Evolutionary conservation across 768 basidiomycete species (phyloP).

Genomic region (Mycena olivaceomarginata): DNA sequence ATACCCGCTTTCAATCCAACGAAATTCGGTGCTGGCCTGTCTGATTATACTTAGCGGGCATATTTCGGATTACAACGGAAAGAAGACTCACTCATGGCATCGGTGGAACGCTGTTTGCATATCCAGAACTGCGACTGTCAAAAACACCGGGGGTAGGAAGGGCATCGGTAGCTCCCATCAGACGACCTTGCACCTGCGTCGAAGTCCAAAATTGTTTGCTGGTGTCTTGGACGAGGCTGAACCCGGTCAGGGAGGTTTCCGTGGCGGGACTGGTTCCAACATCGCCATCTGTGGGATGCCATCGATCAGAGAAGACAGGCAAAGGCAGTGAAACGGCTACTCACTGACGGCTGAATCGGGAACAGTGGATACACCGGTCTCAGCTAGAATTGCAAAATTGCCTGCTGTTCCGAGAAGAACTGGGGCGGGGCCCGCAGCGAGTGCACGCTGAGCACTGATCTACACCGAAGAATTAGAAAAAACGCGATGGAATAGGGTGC

Average conservation of each 20-base stretch:
- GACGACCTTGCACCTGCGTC: slow-evolving; percentile 18
- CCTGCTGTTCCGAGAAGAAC: slow-evolving; percentile 15
- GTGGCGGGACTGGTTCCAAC: slow-evolving; percentile 23
- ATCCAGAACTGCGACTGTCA: slow-evolving; percentile 7
- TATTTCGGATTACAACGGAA: background rate
- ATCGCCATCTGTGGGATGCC: slow-evolving; percentile 1
- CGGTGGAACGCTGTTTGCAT: slow-evolving; percentile 25
- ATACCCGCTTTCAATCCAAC: slow-evolving; percentile 15
- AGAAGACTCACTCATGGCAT: slow-evolving; percentile 17
- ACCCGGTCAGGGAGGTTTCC: slow-evolving; percentile 20
- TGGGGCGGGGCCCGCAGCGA: slow-evolving; percentile 21
- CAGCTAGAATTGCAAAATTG: slow-evolving; percentile 13
- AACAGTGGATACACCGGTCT: slow-evolving; percentile 16
- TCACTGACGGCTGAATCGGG: slow-evolving; percentile 16
- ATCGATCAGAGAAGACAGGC: background rate
- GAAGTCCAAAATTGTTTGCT: slow-evolving; percentile 36
- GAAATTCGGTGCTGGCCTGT: slow-evolving; percentile 15
- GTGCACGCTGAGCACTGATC: background rate
- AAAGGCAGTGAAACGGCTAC: slow-evolving; percentile 2
- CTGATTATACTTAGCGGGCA: background rate
- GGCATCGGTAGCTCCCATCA: slow-evolving; percentile 24
- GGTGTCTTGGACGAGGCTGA: slow-evolving; percentile 25
- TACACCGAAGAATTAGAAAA: background rate
- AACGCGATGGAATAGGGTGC: background rate
- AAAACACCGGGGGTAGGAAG: slow-evolving; percentile 13